Evolutionary conservation across 108 stramenopile species (phyloP).

Genomic region (Cyclotella kingstonii): DNA sequence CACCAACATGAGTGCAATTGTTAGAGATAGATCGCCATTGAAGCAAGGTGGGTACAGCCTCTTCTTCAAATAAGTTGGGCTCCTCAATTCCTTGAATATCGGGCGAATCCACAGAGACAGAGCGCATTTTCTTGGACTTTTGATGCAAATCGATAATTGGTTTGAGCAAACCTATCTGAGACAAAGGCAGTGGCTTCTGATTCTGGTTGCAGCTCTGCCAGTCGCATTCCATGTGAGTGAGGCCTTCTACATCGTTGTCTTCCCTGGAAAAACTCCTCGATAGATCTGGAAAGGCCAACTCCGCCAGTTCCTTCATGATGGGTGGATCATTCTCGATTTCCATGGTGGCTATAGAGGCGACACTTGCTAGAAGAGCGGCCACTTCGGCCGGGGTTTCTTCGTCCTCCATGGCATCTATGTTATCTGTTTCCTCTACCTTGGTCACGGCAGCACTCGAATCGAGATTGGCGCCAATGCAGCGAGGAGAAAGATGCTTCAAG

Average conservation of each 20-base stretch:
- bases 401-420: neutral
- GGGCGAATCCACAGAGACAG: slow-evolving; percentile 68
- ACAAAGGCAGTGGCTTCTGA: neutral
- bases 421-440: neutral
- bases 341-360: slow-evolving; percentile 36
- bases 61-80: slow-evolving; percentile 10
- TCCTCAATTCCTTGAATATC: slow-evolving; percentile 3
- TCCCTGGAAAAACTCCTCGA: too few species aligned
- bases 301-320: slow-evolving; percentile 25
- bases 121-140: slow-evolving; percentile 45
- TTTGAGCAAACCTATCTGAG: too few species aligned
- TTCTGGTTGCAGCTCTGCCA: neutral
- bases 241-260: neutral
- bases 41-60: slow-evolving; percentile 21
- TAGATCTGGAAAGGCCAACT: slow-evolving; percentile 28
- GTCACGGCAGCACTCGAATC: neutral
- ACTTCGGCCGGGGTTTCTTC: slow-evolving; percentile 40
- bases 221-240: neutral
- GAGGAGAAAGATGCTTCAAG: neutral
- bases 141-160: too few species aligned
- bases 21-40: slow-evolving; percentile 26
- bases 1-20: neutral
- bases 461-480: slow-evolving; percentile 7
- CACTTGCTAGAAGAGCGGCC: slow-evolving; percentile 44
- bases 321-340: slow-evolving; percentile 44